Evolutionary conservation across 2,329 filamentous ascomycete species (phyloP), one percentile per base, ranked within the genome.

Genomic region (Berkeleyomyces rouxiae): DNA sequence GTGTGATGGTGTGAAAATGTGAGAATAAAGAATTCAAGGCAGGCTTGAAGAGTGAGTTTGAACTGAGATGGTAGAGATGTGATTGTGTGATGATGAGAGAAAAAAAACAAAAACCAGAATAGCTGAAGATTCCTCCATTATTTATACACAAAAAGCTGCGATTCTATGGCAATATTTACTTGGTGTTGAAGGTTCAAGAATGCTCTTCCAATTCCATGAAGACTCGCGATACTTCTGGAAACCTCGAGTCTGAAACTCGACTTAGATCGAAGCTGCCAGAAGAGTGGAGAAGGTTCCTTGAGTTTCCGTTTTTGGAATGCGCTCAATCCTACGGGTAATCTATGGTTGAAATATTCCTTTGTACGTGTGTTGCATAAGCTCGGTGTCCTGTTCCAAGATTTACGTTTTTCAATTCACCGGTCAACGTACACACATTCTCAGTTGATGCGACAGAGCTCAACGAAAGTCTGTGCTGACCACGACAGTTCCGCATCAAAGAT

Each of bases 281-380:
- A 47, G n/a, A 37, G 51, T 47, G 47, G 51, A 16, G 61, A 58
- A 62, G 13, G n/a, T 62, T 62, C 61, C 40, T 31, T 7, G 16
- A 37, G 4, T 7, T 40, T 42, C 46, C 16, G n/a, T 37, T 49
- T 33, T 51, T 23, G 33, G n/a, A 51, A 42, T 3, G 23, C 23
- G 23, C 23, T 23, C 23, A 23, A 2, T 23, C 23, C 23, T 23
- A 23, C 46, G 46, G 58, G 43, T 1, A 39, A 10, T 60, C n/a
- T 31, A 7, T 44, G 44, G 59, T n/a, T 61, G 23, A 23, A 23
- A 23, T 23, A 23, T 23, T 23, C 23, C 23, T 23, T 23, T 23
- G 23, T 23, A 23, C 23, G 2, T 23, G 23, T 23, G 23, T 23
- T 23, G 23, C 23, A 23, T 2, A 23, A 23, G 23, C 23, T 23